Evolutionary conservation across 345 rosid genomes (phyloP), one percentile per base, ranked within the genome.

Genomic region (Bruguiera sexangula): DNA sequence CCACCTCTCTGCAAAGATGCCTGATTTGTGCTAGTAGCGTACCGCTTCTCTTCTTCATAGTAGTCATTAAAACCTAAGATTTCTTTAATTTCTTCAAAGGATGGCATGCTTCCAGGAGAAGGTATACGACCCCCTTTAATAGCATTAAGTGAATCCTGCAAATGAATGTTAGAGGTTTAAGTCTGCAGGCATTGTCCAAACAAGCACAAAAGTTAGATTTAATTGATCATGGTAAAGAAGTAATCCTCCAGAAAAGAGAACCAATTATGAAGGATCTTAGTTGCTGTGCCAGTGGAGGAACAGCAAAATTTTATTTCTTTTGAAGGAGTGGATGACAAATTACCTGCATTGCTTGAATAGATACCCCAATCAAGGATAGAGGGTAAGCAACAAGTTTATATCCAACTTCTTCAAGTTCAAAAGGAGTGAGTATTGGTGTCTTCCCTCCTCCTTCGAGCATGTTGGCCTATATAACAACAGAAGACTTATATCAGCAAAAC

Each of bases 361-460:
- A 89, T 58, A 88, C 98, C 32, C 96, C 97, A 31, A 94, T 85
- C 79, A 91, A 81, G 76, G 95, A 89, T 72, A 86, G 84, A 4
- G 96, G 97, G 77, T 94, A 94, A 9, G 70, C 84, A n/a, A 87
- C 96, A 67, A 94, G 83, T 78, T 94, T 91, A 78, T 81, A 94
- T 68, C 97, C 97, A 50, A 94, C 62, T 74, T 85, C 93, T 74
- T 91, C 96, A 58, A 91, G 87, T 75, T 94, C 96, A 63, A 87
- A 74, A 5, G 93, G 93, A 82, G 77, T 82, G 19, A 88, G 76
- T 29, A 91, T 88, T 6, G 96, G 95, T 30, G 85, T 69, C 76
- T 89, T 94, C 15, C 98, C 98, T 48, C 98, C 95, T 68, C 88
- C 96, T 87, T 93, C 98, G 70, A 87, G 92, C 93, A 89, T 85